Base-by-base conservation (phyloP, 2,329 filamentous ascomycete species). In the Erysiphe pulchra region DNA sequence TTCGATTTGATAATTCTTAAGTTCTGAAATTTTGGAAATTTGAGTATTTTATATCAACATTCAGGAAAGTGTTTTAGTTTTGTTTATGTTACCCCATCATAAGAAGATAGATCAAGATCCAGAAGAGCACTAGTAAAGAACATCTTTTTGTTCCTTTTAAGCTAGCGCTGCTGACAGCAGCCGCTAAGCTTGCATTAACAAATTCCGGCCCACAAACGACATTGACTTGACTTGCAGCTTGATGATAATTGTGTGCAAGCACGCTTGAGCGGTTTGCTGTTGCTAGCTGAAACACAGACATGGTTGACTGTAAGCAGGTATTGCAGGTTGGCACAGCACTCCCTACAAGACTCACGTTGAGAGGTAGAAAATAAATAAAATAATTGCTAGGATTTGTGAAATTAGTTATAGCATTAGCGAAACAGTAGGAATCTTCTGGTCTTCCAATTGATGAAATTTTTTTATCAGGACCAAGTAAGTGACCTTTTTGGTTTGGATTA, bases 331-430 rank as follows among this genome's bases (percentile, higher is more conserved):
- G 82, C n/a, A 68, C 65, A 24, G 76, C 72, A 18, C 70, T 70
- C 13, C 65, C 67, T 0, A 82, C 81, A 12, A 94, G 63, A 0
- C 67, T 61, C 37, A 76, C 69, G 48, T 90, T 90, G 46, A 92
- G 69, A 0, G 86, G 82, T 2, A 95, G 65, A 55, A 80, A 87
- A 63, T 94, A 98, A 33, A 90, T 69, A 56, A 86, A 87, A 32
- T 74, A 70, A 58, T 90, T 79, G 31, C 75, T 72, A 0, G 80
- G 67, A 9, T 72, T 77, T 18, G 73, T 71, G 6, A 64, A 59
- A 61, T 93, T 92, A 42, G 80, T 84, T 49, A 86, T 75, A 44
- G 87, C 84, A 53, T 82, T 78, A 52, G 81, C 81, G 59, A 84
- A 94, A 64, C 74, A 79, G 65, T 87, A 94, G 13, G 40, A 42